Conservation (phyloP, 768 basidiomycete species). For the Suillus americanus region DNA sequence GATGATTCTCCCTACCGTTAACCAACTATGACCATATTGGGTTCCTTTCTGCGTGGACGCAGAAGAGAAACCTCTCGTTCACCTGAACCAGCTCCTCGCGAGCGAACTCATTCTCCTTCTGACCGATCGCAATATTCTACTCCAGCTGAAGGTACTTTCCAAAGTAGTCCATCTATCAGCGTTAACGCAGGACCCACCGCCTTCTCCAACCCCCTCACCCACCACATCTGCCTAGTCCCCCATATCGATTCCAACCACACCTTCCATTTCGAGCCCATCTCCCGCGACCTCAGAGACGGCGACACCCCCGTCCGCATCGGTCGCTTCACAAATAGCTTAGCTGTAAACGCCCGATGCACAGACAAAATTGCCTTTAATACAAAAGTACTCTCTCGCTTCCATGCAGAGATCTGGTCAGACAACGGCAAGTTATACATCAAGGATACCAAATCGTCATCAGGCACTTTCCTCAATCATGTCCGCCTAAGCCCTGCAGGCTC, state of each 20-base stretch:
- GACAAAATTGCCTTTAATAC: constrained; percentile 67
- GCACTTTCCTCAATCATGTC: constrained; percentile 95
- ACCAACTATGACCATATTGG: background rate
- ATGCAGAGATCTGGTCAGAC: constrained; percentile 93
- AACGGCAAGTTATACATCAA: constrained; percentile 75
- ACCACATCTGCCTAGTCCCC: constrained; percentile 92
- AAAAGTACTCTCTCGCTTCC: constrained; percentile 92
- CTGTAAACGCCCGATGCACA: constrained; percentile 32
- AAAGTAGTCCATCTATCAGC: background rate
- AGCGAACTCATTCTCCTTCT: background rate
- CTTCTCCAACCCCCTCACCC: constrained; percentile 31
- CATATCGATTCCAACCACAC: constrained; percentile 90
- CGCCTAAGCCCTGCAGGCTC: constrained; percentile 80
- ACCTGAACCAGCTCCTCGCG: background rate
- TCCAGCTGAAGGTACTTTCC: background rate
- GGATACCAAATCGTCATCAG: constrained; percentile 87
- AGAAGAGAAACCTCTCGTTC: background rate
- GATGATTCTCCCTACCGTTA: background rate
- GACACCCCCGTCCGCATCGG: constrained; percentile 82
- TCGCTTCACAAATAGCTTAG: constrained; percentile 88
- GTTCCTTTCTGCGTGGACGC: background rate
- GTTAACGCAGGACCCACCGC: background rate
- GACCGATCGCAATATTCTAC: background rate
- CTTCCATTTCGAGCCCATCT: constrained; percentile 90
- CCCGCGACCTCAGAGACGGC: constrained; percentile 74